Evolutionary conservation across 805 yeast species (phyloP).

Genomic region (Candida maesae): DNA sequence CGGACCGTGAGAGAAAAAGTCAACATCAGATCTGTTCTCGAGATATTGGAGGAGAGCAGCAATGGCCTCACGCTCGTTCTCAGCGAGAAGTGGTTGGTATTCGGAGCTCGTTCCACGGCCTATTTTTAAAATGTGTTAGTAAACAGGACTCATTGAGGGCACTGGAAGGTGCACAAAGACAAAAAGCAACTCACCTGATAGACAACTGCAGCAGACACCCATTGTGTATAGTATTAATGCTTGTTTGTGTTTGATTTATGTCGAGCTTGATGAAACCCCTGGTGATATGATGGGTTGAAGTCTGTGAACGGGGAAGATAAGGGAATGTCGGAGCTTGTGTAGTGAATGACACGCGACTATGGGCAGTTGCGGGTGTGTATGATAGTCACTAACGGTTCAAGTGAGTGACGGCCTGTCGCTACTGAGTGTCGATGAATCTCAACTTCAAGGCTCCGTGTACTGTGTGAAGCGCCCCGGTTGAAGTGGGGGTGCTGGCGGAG

Average conservation of each 20-base stretch:
- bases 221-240: conserved; percentile 4
- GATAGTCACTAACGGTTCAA: too few species aligned
- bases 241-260: too few species aligned
- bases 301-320: too few species aligned
- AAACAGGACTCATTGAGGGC: background rate
- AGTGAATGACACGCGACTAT: too few species aligned
- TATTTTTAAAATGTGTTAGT: conserved; percentile 11
- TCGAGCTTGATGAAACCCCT: too few species aligned
- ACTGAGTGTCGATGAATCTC: too few species aligned
- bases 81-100: conserved; percentile 83
- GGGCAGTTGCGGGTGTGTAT: too few species aligned
- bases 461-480: background rate
- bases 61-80: conserved; percentile 95
- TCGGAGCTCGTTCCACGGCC: conserved; percentile 24
- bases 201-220: conserved; percentile 25
- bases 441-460: background rate
- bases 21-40: conserved; percentile 84
- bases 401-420: too few species aligned
- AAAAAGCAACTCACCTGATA: conserved; percentile 11
- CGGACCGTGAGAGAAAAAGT: conserved; percentile 83
- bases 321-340: too few species aligned
- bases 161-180: background rate
- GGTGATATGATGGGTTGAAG: too few species aligned
- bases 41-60: conserved; percentile 82
- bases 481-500: background rate